phyloP scores from a whole-genome alignment of 1,284 basidiomycete genomes.

The Exobasidium rhododendri region DNA sequence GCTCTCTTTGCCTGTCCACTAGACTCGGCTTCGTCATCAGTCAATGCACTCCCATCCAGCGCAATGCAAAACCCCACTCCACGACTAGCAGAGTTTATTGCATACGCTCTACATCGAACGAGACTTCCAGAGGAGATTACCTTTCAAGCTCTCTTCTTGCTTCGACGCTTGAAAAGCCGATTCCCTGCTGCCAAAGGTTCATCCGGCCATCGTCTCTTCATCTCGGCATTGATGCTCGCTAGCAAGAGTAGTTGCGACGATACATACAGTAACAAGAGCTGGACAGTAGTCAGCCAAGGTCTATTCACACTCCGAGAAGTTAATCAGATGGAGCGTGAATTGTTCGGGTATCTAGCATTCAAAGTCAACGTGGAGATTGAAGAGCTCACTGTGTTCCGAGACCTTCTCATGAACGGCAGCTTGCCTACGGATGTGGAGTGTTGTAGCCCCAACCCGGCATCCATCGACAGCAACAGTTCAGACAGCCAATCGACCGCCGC shows the following conservation, averaged over 20 bases:
- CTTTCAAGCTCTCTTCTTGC: conserved; percentile 48
- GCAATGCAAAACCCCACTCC: conserved; percentile 22
- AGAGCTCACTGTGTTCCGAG: conserved; percentile 41
- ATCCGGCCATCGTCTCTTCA: conserved; percentile 54
- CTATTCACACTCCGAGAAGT: conserved; percentile 52
- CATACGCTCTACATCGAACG: conserved; percentile 54
- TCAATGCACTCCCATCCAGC: conserved; percentile 8
- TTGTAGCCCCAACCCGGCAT: conserved; percentile 26
- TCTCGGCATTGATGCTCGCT: conserved; percentile 54
- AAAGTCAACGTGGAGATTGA: conserved; percentile 47
- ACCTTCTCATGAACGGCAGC: neutral
- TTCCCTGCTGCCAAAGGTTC: conserved; percentile 53
- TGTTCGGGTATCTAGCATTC: conserved; percentile 53
- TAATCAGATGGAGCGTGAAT: conserved; percentile 55
- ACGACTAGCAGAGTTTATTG: conserved; percentile 53
- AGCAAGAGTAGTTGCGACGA: conserved; percentile 54
- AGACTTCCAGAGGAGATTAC: conserved; percentile 50
- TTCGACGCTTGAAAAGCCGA: conserved; percentile 50
- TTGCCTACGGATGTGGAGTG: neutral
- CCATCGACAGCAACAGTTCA: neutral
- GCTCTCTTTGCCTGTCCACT: conserved; percentile 48
- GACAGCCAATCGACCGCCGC: neutral
- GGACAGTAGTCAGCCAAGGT: conserved; percentile 54
- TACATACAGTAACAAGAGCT: conserved; percentile 54
- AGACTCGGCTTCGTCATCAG: conserved; percentile 46